Evolutionary conservation across 2,329 filamentous ascomycete genomes (phyloP).

Genomic region (Exserohilum turcica): DNA sequence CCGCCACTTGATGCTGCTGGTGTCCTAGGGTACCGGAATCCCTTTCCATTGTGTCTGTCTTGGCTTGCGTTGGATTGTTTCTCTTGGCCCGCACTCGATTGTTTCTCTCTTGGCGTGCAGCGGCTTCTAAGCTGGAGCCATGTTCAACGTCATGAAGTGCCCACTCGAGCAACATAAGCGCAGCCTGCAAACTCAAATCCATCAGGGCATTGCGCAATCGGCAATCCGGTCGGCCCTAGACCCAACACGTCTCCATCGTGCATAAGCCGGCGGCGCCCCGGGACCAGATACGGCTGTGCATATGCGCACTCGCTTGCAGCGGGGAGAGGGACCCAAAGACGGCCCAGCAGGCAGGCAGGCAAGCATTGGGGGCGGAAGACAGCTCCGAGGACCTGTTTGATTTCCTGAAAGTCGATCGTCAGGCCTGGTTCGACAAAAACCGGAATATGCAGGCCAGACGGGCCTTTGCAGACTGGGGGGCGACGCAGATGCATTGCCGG

Average conservation of each 20-base stretch:
- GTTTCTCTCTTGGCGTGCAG: slow-evolving; percentile 24
- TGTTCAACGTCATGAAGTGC: slow-evolving; percentile 23
- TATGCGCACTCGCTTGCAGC: not conserved
- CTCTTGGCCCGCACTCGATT: slow-evolving; percentile 26
- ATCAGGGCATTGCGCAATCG: slow-evolving; percentile 4
- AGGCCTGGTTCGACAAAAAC: slow-evolving; percentile 7
- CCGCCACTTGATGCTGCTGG: slow-evolving; percentile 15
- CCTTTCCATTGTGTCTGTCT: not conserved
- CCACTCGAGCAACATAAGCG: not conserved
- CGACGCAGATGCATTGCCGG: not conserved
- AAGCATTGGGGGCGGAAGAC: not conserved
- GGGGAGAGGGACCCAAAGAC: too few species aligned
- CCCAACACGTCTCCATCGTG: not conserved
- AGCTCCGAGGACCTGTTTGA: not conserved
- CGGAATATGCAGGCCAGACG: slow-evolving; percentile 12
- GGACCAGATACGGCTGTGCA: too few species aligned
- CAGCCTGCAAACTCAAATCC: slow-evolving; percentile 14
- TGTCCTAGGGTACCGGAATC: too few species aligned
- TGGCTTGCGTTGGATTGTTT: slow-evolving; percentile 12
- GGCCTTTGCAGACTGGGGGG: slow-evolving; percentile 1
- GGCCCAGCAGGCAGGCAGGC: too few species aligned
- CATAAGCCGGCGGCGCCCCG: not conserved
- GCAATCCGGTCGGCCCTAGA: not conserved
- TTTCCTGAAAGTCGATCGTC: not conserved
- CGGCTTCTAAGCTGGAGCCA: slow-evolving; percentile 16